Evolutionary conservation across 495 filamentous ascomycete species (phyloP), one percentile per base, ranked within the genome.

Genomic region (Aspergillus affinis): DNA sequence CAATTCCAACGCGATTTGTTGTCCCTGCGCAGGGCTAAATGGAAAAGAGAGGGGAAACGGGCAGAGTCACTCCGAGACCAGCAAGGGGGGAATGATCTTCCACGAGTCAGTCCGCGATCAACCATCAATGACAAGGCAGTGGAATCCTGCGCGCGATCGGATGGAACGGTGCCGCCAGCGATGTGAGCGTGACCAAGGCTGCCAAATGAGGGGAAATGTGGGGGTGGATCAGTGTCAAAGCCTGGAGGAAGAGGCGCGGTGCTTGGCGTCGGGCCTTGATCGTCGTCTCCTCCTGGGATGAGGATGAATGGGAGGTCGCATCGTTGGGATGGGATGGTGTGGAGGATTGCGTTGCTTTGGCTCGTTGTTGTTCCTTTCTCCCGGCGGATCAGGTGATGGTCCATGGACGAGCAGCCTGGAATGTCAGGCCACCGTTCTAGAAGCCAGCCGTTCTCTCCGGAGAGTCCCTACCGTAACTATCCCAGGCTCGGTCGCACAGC

Each of bases 121-220:
- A 32, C 53, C 54, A 47, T 52, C 47, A 57, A 44, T 58, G 59
- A 44, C 2, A 26, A 26, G 30, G 30, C 6, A 32, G 3, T 2
- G 30, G 30, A 55, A 36, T 48, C 23, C 61, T 49, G 54, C 29
- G 26, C 55, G 49, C 55, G 32, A 56, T 57, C 45, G 20, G 44
- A 62, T 60, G 56, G 57, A 56, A 65, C 57, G 53, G 53, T 58
- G 58, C 57, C 55, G 62, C 46, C 45, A 54, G 56, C 20, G 52
- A 58, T 61, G 54, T 47, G 45, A 61, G 49, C 45, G 44, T 47
- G 44, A 44, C 13, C 23, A 32, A 32, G 26, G 60, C 26, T 20
- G 48, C 47, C 19, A 59, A 63, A 57, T 59, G 61, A 63, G 61
- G 61, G 61, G 61, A 60, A 63, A 13, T 49, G 19, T 32, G 27